phyloP scores from a whole-genome alignment of 2,329 filamentous ascomycete genomes.

The Leptographium galeiforme region DNA sequence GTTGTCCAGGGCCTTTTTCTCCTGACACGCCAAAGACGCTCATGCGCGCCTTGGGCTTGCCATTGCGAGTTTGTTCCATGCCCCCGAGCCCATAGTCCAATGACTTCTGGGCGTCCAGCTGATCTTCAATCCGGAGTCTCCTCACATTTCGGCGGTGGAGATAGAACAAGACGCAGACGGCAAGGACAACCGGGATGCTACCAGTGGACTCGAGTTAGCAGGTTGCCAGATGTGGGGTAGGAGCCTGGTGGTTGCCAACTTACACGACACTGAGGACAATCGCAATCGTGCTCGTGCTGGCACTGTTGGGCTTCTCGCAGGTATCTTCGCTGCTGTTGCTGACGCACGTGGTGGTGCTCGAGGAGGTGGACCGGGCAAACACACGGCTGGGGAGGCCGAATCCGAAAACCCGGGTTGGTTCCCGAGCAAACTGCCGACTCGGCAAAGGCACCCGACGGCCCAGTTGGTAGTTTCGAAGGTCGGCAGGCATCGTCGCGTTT shows the following conservation, averaged over 20 bases:
- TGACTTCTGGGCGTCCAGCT: conserved; percentile 74
- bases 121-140: conserved; percentile 64
- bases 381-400: conserved; percentile 11
- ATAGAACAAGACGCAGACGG: conserved; percentile 54
- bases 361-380: conserved; percentile 9
- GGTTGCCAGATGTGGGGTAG: too few relatives aligned
- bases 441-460: conserved; percentile 14
- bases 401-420: conserved; percentile 11
- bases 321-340: conserved; percentile 21
- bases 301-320: conserved; percentile 46
- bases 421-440: neutral
- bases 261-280: conserved; percentile 60
- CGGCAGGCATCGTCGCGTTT: conserved; percentile 9
- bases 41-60: conserved; percentile 28
- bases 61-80: conserved; percentile 24
- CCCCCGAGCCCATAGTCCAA: conserved; percentile 75
- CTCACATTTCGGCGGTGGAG: conserved; percentile 68
- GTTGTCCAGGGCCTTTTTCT: conserved; percentile 37
- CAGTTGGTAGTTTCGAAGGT: conserved; percentile 12
- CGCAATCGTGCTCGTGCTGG: conserved; percentile 44
- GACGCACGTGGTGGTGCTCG: conserved; percentile 7
- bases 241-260: conserved; percentile 21
- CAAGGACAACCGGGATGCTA: conserved; percentile 63
- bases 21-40: conserved; percentile 29
- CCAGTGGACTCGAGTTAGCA: conserved; percentile 5